phyloP scores from a whole-genome alignment of 106 monocot genomes.

The Gastrodia elata region DNA sequence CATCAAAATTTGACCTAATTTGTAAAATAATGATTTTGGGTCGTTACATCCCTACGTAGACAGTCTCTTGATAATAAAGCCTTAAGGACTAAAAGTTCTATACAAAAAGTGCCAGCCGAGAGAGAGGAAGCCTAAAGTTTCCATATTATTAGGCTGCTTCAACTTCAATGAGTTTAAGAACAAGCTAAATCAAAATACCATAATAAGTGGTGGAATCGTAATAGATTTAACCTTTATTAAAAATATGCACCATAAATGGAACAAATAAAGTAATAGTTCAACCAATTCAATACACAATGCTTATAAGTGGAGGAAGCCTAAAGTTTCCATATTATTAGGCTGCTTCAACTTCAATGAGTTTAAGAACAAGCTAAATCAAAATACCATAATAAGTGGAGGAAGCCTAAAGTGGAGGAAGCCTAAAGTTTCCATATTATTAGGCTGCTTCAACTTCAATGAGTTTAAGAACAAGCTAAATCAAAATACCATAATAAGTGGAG shows the following conservation, averaged over 20 bases:
- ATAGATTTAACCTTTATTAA: neutral
- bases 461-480: neutral
- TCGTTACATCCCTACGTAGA: no score
- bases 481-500: neutral
- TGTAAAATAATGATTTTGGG: no score
- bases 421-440: neutral
- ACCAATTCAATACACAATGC: neutral
- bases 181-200: neutral
- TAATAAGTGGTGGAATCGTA: neutral
- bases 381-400: neutral
- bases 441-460: neutral
- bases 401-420: neutral
- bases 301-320: neutral
- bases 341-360: neutral
- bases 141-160: neutral
- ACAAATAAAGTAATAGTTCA: neutral
- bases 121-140: neutral
- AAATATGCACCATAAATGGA: no score
- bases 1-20: no score
- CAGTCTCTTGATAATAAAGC: no score
- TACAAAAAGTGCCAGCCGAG: neutral
- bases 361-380: neutral
- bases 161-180: neutral
- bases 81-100: neutral
- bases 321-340: neutral